Base-by-base conservation (phyloP, 192 early-diverging fungal genomes). In the Coemansia sp. region DNA sequence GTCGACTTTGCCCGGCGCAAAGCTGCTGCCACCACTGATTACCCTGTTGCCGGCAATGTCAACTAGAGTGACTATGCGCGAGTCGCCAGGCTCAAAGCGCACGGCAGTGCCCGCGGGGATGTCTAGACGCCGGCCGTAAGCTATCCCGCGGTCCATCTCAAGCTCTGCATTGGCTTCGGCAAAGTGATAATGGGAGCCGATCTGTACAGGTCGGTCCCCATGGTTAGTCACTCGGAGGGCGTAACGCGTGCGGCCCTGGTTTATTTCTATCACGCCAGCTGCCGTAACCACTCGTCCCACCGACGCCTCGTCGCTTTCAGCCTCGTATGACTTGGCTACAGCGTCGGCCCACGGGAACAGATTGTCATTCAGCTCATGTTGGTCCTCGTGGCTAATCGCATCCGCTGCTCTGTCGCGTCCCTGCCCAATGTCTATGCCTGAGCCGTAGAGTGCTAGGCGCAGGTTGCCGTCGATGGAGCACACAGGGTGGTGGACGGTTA, bases 101-200 rank as follows among this genome's bases (percentile, higher is more conserved):
- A 96, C 88, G 9, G 95, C 94, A 0, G 94, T 92, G 35, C 96
- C 96, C 5, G 95, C 93, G 0, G 95, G 92, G 59, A 99, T 94
- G 74, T 97, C 93, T 11, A 99, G 82, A 13, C 94, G 85, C 57
- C 86, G 84, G 2, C 95, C 96, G 69, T 96, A 97, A 2, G 94
- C 86, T 3, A 90, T 67, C 0, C 66, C 71, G 13, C 96, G 90
- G 81, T 97, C 94, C 84, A 99, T 96, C 56, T 71, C 60, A 16
- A 98, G 81, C 28, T 64, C 59, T 8, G 89, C 83, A 73, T 98
- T 98, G 36, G 91, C 85, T 76, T 99, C 96, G 59, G 96, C 93
- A 69, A 99, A 93, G 67, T 99, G 96, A 76, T 91, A 99, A 82
- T 99, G 96, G 6, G 93, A 94, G 11, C 96, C 96, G 40, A 98